Percentiles rank a stretch among this genome's conserved stretches.
These are phyloP conservation scores for Gomphus bonarii DNA, from an alignment of 1,284 basidiomycete species.

Conservation along the genomic window DNA sequence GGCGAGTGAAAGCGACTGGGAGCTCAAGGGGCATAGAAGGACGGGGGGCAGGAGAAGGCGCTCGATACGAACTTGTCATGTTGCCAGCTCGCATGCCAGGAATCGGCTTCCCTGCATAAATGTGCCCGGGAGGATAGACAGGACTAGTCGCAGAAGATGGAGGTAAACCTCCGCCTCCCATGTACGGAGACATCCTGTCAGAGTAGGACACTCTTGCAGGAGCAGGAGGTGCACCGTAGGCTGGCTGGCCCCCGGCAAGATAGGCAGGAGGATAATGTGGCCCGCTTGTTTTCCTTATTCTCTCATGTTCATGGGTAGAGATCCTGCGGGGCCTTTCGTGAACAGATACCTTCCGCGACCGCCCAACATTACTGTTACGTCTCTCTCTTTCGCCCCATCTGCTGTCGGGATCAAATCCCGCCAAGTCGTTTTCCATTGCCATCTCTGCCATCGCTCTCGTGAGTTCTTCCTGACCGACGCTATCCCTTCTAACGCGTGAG, in stretches of 20 bases:
- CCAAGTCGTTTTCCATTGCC: background rate
- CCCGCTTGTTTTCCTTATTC: slow-evolving; percentile 20
- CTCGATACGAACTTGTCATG: slow-evolving; percentile 2
- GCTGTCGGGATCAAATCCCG: background rate
- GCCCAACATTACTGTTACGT: background rate
- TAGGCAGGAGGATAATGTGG: slow-evolving; percentile 21
- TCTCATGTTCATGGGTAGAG: background rate
- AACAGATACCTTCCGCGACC: slow-evolving; percentile 19
- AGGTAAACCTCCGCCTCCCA: slow-evolving; percentile 17
- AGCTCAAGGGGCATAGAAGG: background rate
- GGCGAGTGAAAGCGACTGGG: background rate
- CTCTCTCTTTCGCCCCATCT: background rate
- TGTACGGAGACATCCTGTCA: slow-evolving; percentile 2
- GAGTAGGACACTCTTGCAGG: slow-evolving; percentile 11
- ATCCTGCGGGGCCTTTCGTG: slow-evolving; percentile 15
- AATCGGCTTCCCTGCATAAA: slow-evolving; percentile 38
- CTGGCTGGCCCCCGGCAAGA: slow-evolving; percentile 18
- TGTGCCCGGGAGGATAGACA: slow-evolving; percentile 44
- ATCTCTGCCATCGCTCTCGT: slow-evolving; percentile 6
- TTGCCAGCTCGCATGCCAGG: slow-evolving; percentile 5
- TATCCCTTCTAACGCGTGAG: slow-evolving; percentile 16
- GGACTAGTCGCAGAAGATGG: slow-evolving; percentile 10
- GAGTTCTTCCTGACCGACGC: slow-evolving; percentile 1
- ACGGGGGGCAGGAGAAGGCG: background rate
- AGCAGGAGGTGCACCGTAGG: slow-evolving; percentile 18